Evolutionary conservation across 768 basidiomycete genomes (phyloP).

Genomic region (Termitomyces sp.): DNA sequence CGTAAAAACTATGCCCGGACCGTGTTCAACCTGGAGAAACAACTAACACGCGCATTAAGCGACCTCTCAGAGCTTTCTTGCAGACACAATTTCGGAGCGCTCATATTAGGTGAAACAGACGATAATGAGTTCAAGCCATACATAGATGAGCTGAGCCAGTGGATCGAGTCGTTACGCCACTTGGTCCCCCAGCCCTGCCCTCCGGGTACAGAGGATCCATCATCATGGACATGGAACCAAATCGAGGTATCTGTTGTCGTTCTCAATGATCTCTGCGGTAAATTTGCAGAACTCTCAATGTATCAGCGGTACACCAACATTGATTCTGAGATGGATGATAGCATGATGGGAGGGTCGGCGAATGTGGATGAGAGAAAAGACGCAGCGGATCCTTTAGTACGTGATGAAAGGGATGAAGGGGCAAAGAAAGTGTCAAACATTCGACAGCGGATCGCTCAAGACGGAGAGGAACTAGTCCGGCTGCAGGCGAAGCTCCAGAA

Average conservation of each 20-base stretch:
- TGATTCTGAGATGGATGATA: not conserved
- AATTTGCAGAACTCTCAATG: not conserved
- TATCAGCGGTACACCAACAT: not conserved
- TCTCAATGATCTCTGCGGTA: not conserved
- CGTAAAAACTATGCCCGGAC: not conserved
- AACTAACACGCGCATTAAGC: not conserved
- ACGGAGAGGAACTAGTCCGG: not conserved
- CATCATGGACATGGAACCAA: constrained; percentile 6
- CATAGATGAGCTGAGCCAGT: constrained; percentile 1
- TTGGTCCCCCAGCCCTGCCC: not conserved
- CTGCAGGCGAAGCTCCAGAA: not conserved
- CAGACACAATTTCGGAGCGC: not conserved
- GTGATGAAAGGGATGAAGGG: not conserved
- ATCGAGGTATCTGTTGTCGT: not conserved
- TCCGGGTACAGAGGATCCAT: not conserved
- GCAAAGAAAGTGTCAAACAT: not conserved
- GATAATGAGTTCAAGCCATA: not conserved
- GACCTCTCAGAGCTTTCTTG: not conserved
- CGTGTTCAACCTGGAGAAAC: not conserved
- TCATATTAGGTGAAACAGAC: not conserved
- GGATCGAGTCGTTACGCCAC: not conserved
- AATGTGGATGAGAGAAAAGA: not conserved
- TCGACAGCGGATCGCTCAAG: not conserved
- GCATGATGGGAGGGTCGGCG: too few relatives aligned
- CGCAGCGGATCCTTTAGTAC: not conserved